These are phyloP conservation scores for Alternaria viburni DNA, from an alignment of 2,329 filamentous ascomycete genomes.

Conservation along the genomic window DNA sequence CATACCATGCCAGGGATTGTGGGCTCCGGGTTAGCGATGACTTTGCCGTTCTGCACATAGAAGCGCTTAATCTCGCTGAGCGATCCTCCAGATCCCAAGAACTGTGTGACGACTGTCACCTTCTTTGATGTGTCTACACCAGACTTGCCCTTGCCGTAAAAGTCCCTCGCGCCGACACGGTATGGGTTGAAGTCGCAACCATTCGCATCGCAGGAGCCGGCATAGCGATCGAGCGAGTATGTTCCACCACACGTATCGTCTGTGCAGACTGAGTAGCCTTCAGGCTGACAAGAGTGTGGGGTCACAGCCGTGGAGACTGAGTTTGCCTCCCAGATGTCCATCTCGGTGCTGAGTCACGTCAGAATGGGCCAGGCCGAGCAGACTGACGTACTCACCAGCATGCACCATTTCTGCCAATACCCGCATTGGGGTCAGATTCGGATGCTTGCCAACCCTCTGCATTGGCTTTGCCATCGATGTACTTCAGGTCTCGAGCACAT, in stretches of 20 bases:
- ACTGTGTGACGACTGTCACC: conserved; percentile 58
- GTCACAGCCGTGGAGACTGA: conserved; percentile 67
- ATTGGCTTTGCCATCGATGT: conserved; percentile 59
- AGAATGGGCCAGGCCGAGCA: not conserved
- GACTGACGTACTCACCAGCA: conserved; percentile 56
- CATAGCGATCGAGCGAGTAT: conserved; percentile 62
- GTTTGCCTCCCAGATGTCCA: conserved; percentile 71
- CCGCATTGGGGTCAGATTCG: conserved; percentile 59
- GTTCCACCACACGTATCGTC: conserved; percentile 53
- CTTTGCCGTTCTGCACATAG: conserved; percentile 57
- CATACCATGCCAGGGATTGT: conserved; percentile 51
- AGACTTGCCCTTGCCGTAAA: conserved; percentile 63
- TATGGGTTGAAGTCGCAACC: conserved; percentile 67
- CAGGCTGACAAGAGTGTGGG: conserved; percentile 65
- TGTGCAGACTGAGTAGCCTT: conserved; percentile 59
- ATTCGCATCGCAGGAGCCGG: conserved; percentile 68
- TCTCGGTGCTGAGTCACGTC: conserved; percentile 54
- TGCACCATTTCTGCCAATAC: conserved; percentile 60
- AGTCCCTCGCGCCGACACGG: conserved; percentile 66
- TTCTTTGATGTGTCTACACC: conserved; percentile 47
- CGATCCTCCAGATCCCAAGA: conserved; percentile 50
- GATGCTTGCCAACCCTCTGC: conserved; percentile 61
- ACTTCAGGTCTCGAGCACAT: conserved; percentile 55
- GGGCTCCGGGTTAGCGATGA: conserved; percentile 53
- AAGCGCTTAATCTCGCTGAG: conserved; percentile 52